Evolutionary conservation across 23 red algal species (phyloP).

Genomic region (Chondrus crispus): DNA sequence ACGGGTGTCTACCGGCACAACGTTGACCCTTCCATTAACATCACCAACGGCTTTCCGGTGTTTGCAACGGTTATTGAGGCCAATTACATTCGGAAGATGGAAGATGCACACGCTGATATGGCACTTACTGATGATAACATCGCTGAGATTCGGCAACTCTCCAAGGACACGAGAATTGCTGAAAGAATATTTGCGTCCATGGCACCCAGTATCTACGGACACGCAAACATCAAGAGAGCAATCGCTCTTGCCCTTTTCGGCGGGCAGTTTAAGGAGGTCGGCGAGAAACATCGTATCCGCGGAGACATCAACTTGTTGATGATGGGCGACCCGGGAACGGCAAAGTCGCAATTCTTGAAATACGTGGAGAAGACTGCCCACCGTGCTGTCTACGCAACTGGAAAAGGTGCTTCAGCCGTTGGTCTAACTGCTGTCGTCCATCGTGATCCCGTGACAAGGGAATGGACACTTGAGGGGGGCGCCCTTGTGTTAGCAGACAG

Average conservation of each 20-base stretch:
- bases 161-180: slow-evolving; percentile 73
- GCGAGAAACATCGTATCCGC: slow-evolving; percentile 91
- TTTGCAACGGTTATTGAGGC: slow-evolving; percentile 95
- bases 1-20: slow-evolving; percentile 95
- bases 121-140: slow-evolving; percentile 97
- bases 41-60: slow-evolving; percentile 91
- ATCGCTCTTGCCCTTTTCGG: slow-evolving; percentile 90
- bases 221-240: slow-evolving; percentile 91
- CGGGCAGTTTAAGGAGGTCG: slow-evolving; percentile 93
- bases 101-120: slow-evolving; percentile 70
- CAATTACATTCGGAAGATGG: slow-evolving; percentile 90
- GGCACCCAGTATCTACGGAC: slow-evolving; percentile 97
- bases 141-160: slow-evolving; percentile 64
- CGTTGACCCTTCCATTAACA: slow-evolving; percentile 79
- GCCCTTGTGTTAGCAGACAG: slow-evolving; percentile 95
- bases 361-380: slow-evolving; percentile 96
- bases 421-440: slow-evolving; percentile 96
- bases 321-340: slow-evolving; percentile 96
- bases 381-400: slow-evolving; percentile 95
- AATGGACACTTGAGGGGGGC: slow-evolving; percentile 98
- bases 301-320: slow-evolving; percentile 97
- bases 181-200: slow-evolving; percentile 92
- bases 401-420: slow-evolving; percentile 98
- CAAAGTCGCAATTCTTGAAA: slow-evolving; percentile 99
- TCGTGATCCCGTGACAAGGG: slow-evolving; percentile 88